Conservation (phyloP, 2,329 filamentous ascomycete genomes). For the Leptographium procerum region DNA sequence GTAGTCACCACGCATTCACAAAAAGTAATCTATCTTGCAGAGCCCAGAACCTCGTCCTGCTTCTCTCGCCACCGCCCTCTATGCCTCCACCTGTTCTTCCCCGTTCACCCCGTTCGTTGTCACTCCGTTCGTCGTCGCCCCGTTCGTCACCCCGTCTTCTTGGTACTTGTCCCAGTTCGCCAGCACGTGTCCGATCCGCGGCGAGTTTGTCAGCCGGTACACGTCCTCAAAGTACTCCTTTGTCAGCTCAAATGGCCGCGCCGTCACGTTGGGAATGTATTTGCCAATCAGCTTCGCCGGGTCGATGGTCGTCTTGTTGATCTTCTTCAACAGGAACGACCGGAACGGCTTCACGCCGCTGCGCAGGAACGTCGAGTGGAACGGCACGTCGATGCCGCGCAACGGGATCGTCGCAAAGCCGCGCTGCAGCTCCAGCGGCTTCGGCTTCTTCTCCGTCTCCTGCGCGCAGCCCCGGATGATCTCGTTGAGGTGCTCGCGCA, state of each 20-base stretch:
- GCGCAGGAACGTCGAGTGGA: slow-evolving; percentile 97
- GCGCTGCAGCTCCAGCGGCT: slow-evolving; percentile 79
- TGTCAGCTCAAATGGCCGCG: slow-evolving; percentile 85
- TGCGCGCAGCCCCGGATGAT: slow-evolving; percentile 86
- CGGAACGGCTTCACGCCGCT: slow-evolving; percentile 99
- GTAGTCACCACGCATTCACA: too few species aligned
- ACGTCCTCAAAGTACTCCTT: slow-evolving; percentile 99
- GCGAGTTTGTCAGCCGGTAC: slow-evolving; percentile 80
- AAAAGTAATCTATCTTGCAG: too few species aligned
- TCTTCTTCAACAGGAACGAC: slow-evolving; percentile 98
- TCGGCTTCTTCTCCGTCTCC: slow-evolving; percentile 78
- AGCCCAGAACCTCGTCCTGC: too few species aligned
- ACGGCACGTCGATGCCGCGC: slow-evolving; percentile 94
- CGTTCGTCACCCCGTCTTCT: slow-evolving; percentile 29
- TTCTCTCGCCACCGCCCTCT: neutral
- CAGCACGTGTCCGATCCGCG: slow-evolving; percentile 65
- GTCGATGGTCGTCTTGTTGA: slow-evolving; percentile 98
- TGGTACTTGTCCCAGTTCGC: slow-evolving; percentile 78
- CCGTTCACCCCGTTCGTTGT: slow-evolving; percentile 10
- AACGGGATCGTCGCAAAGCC: slow-evolving; percentile 96
- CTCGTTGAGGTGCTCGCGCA: slow-evolving; percentile 77
- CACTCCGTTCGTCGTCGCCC: slow-evolving; percentile 24
- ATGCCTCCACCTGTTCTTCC: slow-evolving; percentile 4
- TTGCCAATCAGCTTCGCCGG: slow-evolving; percentile 94
- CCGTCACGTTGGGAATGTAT: slow-evolving; percentile 98